Percentiles rank a stretch among this genome's conserved stretches.
Evolutionary conservation across 441 rosid species (phyloP).

Genomic region (Lepidium campestre): DNA sequence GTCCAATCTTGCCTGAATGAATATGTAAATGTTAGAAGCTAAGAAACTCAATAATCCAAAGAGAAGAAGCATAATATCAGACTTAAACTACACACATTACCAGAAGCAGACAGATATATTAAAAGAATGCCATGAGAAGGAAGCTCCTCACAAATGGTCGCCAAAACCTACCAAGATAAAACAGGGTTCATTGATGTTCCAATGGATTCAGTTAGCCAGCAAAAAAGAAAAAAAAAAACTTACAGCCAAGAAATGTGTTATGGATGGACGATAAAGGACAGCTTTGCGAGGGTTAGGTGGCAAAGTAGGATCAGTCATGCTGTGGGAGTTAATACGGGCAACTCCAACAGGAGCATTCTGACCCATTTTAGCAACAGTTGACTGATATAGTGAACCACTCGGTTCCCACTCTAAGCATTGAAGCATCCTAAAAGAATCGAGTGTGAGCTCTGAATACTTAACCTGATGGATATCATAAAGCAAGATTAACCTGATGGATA

Average conservation of each 20-base stretch:
- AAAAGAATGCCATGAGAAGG: constrained; percentile 77
- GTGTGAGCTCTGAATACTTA: constrained; percentile 92
- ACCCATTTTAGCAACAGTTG: constrained; percentile 42
- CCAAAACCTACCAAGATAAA: constrained; percentile 63
- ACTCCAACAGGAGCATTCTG: constrained; percentile 57
- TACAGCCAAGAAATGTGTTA: constrained; percentile 87
- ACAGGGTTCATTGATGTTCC: constrained; percentile 1
- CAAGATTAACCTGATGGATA: constrained; percentile 48
- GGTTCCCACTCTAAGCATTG: constrained; percentile 98
- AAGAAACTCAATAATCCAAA: constrained; percentile 7
- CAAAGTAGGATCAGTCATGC: constrained; percentile 81
- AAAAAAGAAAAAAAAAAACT: constrained; percentile 24
- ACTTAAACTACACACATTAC: constrained; percentile 30
- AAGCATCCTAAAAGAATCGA: constrained; percentile 92
- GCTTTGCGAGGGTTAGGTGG: constrained; percentile 89
- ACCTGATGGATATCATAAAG: constrained; percentile 47
- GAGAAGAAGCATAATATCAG: neutral
- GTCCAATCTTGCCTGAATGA: constrained; percentile 49
- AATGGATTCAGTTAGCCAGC: neutral
- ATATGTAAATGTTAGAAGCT: constrained; percentile 21
- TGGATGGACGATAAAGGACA: constrained; percentile 76
- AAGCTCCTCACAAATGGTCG: constrained; percentile 83
- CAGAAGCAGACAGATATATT: constrained; percentile 86
- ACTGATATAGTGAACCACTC: constrained; percentile 73
- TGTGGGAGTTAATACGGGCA: constrained; percentile 49